Evolutionary conservation across 371 early-diverging fungal species (phyloP).

Genomic region (Polyrhizophydium stewartii): DNA sequence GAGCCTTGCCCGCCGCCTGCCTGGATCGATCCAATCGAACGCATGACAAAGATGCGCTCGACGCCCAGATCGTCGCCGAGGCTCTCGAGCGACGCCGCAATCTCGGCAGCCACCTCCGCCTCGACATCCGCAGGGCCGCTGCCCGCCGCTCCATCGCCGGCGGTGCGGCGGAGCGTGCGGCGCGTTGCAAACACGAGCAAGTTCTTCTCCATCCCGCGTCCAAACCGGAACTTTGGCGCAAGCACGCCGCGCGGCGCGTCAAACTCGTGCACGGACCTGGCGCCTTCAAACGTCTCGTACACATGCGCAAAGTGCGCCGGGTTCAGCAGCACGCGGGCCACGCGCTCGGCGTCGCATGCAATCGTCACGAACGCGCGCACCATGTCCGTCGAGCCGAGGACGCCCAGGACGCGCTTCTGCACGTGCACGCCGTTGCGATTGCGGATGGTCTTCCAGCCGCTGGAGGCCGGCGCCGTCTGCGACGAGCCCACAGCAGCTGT

Average conservation of each 20-base stretch:
- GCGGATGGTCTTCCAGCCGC: slow-evolving; percentile 35
- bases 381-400: slow-evolving; percentile 14
- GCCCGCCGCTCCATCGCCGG: too few relatives aligned
- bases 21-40: slow-evolving; percentile 8
- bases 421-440: slow-evolving; percentile 26
- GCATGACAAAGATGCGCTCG: slow-evolving; percentile 7
- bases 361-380: slow-evolving; percentile 25
- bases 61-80: neutral
- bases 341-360: slow-evolving; percentile 41
- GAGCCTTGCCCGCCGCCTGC: too few relatives aligned
- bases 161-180: too few relatives aligned
- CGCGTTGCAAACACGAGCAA: slow-evolving; percentile 2
- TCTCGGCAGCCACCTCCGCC: too few relatives aligned
- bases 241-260: slow-evolving; percentile 8
- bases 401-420: slow-evolving; percentile 19
- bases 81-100: too few relatives aligned
- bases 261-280: slow-evolving; percentile 21
- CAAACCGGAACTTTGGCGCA: neutral
- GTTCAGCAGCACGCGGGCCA: slow-evolving; percentile 38
- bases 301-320: slow-evolving; percentile 42
- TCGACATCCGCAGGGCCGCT: too few relatives aligned
- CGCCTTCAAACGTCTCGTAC: slow-evolving; percentile 29
- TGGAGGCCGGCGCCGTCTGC: too few relatives aligned
- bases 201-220: neutral
- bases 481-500: neutral